Evolutionary conservation across 2,329 filamentous ascomycete species (phyloP), one percentile per base, ranked within the genome.

Genomic region (Pseudonectria buxi): DNA sequence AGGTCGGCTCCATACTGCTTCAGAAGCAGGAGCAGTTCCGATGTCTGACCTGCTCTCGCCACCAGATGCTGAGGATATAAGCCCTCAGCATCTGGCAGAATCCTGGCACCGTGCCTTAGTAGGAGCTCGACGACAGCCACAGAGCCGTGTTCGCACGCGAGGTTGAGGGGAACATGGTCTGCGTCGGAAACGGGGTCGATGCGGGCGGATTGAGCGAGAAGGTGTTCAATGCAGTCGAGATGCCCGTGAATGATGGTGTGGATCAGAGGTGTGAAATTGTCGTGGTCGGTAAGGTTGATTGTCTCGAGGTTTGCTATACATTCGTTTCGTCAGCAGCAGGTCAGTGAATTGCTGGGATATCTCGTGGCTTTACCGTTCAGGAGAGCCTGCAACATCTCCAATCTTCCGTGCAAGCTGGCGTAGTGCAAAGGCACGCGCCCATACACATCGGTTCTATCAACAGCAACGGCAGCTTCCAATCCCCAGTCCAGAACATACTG

Each of bases 41-140:
- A 84, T 1, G 80, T 84, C 54, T 89, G 81, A 3, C 87, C 87
- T 22, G 90, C 92, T 36, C 92, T 77, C 15, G 92, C 90, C 14
- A 96, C 90, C 24, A 96, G 75, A 63, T 98, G 92, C 57, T 96
- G 92, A n/a, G 92, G 92, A 56, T 86, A 98, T 10, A 98, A 69
- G 1, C 92, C 92, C 67, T 98, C 92, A 3, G 92, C 92, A 62
- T 98, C 92, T 7, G 92, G 82, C n/a, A 95, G 68, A 40, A 98
- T 83, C 37, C 77, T 73, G 6, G 90, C 87, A 7, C 83, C 80
- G 47, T 86, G 79, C 50, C 85, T 81, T 33, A 98, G 69, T 1
- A 98, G 76, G 41, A 95, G 72, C 54, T 89, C 81, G 12, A 94
- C 86, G 40, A 95, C 90, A 11, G 81, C 76, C 15, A 87, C 68